A percentile compares a stretch with the other conserved stretches of the same genome.
Conservation (phyloP, 2,329 filamentous ascomycete genomes). For the Pyrenophora graminea region DNA sequence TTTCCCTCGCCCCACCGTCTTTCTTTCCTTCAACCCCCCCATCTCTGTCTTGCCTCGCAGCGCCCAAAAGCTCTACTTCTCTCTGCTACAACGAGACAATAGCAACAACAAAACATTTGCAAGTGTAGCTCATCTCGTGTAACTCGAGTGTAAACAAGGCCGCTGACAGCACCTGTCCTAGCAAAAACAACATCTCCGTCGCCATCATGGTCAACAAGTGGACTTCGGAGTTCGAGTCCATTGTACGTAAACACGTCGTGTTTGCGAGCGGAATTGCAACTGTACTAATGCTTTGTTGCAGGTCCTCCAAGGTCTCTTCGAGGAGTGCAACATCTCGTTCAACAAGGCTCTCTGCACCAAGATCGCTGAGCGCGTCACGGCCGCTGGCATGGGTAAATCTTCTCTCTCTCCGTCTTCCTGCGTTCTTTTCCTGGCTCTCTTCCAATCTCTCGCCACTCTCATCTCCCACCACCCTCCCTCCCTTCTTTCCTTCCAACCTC, state of each 20-base stretch:
- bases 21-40: too few relatives aligned
- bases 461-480: too few relatives aligned
- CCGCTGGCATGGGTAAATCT: slow-evolving; percentile 11
- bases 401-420: not conserved
- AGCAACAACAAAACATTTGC: too few relatives aligned
- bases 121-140: not conserved
- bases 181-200: not conserved
- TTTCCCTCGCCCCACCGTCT: too few relatives aligned
- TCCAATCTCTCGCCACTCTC: too few relatives aligned
- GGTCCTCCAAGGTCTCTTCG: slow-evolving; percentile 28
- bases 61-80: too few relatives aligned
- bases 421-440: too few relatives aligned
- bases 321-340: slow-evolving; percentile 15
- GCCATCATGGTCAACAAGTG: slow-evolving; percentile 26
- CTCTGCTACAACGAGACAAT: too few relatives aligned
- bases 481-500: not conserved
- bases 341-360: slow-evolving; percentile 16
- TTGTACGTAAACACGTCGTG: slow-evolving; percentile 13
- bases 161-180: not conserved
- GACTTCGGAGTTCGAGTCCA: slow-evolving; percentile 27
- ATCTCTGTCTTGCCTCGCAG: too few relatives aligned
- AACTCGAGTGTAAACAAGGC: too few relatives aligned
- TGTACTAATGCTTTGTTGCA: slow-evolving; percentile 5
- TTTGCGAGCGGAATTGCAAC: too few relatives aligned
- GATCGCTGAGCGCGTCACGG: slow-evolving; percentile 14